Evolutionary conservation across 2,329 filamentous ascomycete species (phyloP), one percentile per base, ranked within the genome.

Genomic region (Alternaria atra): DNA sequence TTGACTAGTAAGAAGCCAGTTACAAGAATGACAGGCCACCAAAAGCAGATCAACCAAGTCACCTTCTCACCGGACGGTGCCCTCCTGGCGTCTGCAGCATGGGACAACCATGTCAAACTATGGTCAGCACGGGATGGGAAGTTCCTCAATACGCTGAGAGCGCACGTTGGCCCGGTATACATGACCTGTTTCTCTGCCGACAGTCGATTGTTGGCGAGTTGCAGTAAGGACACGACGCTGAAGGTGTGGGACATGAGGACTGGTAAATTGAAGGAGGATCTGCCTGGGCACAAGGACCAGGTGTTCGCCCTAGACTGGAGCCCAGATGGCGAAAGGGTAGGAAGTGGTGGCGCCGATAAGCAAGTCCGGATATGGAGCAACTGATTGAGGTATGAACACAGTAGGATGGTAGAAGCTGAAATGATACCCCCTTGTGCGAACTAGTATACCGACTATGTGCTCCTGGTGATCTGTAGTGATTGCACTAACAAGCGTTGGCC

Each of bases 301-400:
- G 94, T 97, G 0, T 97, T 94, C 78, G 93, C 94, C 0, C 89
- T 97, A 12, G 94, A 98, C 77, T 98, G 94, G 95, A 94, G 91
- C 69, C 90, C 93, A 0, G 94, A 97, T 76, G 95, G 95, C 8
- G 87, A 92, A 69, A 89, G 90, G 70, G 94, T 98, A 15, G 93
- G 90, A 17, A 97, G 93, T 77, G 95, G 94, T 55, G 95, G 95
- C 9, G 94, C 94, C 77, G 95, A 99, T 79, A 97, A 97, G 79
- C 84, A 84, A 52, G 86, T 90, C 54, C 82, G 86, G 72, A 85
- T 90, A 68, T 90, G 88, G 88, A 84, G 86, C 68, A 85, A 89
- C 77, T 90, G 51, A 60, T 23, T 10, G 27, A 35, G 46, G 30
- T 5, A 6, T 48, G 39, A 27, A 46, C 35, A 32, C 15, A 37